Evolutionary conservation across 257 asterid genomes (phyloP).

Genomic region (Jasminum sambac): DNA sequence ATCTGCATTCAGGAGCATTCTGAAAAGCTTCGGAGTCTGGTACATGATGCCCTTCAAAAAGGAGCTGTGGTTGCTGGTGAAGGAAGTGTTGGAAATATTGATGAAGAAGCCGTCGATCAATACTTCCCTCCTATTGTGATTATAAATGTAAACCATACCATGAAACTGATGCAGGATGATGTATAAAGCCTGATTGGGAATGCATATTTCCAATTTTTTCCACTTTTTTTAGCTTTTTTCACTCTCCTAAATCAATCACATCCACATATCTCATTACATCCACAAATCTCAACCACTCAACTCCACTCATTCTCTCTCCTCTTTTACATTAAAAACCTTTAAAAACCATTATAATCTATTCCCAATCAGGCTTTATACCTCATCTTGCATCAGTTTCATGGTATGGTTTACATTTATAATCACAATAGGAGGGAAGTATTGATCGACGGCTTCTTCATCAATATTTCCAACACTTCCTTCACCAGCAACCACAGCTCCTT

Average conservation of each 20-base stretch:
- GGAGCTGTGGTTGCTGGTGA: constrained; percentile 93
- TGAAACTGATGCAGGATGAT: constrained; percentile 99
- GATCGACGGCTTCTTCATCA: constrained; percentile 96
- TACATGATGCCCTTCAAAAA: constrained; percentile 79
- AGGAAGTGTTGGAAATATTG: constrained; percentile 94
- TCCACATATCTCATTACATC: too few relatives aligned
- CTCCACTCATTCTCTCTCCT: too few relatives aligned
- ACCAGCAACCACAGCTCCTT: constrained; percentile 91
- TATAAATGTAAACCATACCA: constrained; percentile 79
- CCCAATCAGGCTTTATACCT: constrained; percentile 59
- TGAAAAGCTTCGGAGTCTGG: constrained; percentile 86
- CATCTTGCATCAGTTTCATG: constrained; percentile 97
- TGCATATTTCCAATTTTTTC: too few relatives aligned
- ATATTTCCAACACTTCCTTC: constrained; percentile 96
- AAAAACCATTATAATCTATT: too few relatives aligned
- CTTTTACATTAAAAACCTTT: too few relatives aligned
- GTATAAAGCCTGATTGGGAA: too few relatives aligned
- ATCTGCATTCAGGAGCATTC: constrained; percentile 99
- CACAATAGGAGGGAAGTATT: constrained; percentile 94
- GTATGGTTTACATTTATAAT: constrained; percentile 82
- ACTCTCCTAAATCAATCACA: too few relatives aligned
- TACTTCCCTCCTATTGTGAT: constrained; percentile 96
- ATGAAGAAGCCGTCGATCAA: constrained; percentile 96
- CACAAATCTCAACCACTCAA: too few relatives aligned
- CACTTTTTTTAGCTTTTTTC: too few relatives aligned